Evolutionary conservation across 768 basidiomycete species (phyloP).

Genomic region (Rhodotorula toruloides): DNA sequence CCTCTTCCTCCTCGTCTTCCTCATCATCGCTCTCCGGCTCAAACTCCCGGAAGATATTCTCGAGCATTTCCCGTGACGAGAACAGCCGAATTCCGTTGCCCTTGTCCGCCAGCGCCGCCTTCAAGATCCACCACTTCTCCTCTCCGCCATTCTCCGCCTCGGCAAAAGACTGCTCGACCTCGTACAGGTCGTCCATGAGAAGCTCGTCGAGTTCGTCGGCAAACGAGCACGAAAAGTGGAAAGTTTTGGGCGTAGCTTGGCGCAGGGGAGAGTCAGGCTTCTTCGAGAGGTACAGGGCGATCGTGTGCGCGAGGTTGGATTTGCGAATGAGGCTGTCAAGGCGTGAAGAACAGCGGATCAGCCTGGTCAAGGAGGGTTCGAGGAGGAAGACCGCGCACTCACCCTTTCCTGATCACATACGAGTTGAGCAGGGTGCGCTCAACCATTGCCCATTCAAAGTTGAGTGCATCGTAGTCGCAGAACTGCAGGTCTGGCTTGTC

Average conservation of each 20-base stretch:
- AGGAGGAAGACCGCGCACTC: not conserved
- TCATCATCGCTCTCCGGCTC: conserved; percentile 50
- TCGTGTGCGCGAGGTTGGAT: conserved; percentile 74
- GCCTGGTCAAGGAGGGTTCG: not conserved
- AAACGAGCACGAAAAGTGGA: conserved; percentile 77
- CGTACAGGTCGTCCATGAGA: conserved; percentile 88
- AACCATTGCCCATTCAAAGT: conserved; percentile 29
- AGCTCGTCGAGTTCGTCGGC: conserved; percentile 92
- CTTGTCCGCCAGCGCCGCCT: conserved; percentile 94
- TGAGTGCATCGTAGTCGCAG: conserved; percentile 35
- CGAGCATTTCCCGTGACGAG: conserved; percentile 65
- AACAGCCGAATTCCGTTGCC: conserved; percentile 93
- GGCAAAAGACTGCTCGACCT: conserved; percentile 64
- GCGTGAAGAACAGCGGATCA: not conserved
- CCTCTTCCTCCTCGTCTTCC: conserved; percentile 34
- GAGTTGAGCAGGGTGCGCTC: conserved; percentile 17
- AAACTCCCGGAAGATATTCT: conserved; percentile 72
- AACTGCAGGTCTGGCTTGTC: conserved; percentile 20
- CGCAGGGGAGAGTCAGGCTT: conserved; percentile 58
- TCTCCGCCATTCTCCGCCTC: conserved; percentile 43
- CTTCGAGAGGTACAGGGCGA: conserved; percentile 69
- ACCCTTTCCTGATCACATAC: conserved; percentile 34
- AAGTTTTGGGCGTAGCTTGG: conserved; percentile 63
- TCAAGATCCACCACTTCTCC: conserved; percentile 81
- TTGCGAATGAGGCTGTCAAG: conserved; percentile 70